Conservation (phyloP, 2,329 filamentous ascomycete genomes). For the Ceratocystis ficicola region DNA sequence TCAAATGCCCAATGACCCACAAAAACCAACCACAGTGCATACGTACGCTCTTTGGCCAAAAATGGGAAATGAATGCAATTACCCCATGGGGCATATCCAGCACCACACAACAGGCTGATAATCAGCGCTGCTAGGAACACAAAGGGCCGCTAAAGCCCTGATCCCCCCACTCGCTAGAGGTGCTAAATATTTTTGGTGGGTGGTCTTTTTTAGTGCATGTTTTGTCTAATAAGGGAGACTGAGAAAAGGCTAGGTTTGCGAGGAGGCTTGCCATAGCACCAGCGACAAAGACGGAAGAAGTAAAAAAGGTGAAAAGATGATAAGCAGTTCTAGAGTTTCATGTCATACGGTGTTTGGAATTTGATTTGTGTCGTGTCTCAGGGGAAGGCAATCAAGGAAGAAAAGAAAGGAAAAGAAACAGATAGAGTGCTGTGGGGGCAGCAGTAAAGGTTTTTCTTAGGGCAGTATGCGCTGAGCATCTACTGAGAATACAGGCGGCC, state of each 20-base stretch:
- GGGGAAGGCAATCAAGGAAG: background rate
- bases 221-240: background rate
- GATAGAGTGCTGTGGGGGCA: background rate
- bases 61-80: too few relatives aligned
- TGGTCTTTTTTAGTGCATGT: background rate
- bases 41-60: too few relatives aligned
- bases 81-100: background rate
- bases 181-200: background rate
- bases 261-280: too few relatives aligned
- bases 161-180: background rate
- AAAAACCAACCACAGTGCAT: too few relatives aligned
- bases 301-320: background rate
- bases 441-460: background rate
- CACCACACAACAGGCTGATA: background rate
- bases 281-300: background rate
- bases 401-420: background rate
- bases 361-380: background rate
- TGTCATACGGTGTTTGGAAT: background rate
- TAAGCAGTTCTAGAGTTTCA: slow-evolving; percentile 4
- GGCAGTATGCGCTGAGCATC: too few relatives aligned
- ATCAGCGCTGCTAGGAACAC: background rate
- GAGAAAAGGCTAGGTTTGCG: background rate
- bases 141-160: background rate
- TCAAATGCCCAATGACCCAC: too few relatives aligned
- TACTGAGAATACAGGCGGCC: too few relatives aligned